phyloP scores from a whole-genome alignment of 1,139 yeast genomes.

The Taiozyma sp. region DNA sequence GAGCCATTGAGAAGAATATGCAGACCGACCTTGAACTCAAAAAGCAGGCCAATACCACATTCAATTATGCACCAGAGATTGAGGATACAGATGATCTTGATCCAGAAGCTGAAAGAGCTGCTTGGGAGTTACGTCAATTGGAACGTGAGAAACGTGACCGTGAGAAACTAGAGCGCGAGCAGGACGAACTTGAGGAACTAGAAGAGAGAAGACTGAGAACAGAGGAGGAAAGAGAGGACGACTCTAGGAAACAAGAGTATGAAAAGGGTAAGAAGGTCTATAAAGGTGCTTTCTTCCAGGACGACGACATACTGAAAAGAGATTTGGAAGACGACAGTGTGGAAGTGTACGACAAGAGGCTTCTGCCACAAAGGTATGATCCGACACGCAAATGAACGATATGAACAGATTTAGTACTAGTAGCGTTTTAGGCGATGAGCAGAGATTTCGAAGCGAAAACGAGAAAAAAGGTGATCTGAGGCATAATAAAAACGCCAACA shows the following conservation, averaged over 20 bases:
- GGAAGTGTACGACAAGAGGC: conserved; percentile 3
- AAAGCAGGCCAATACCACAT: conserved; percentile 12
- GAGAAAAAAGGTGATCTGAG: background rate
- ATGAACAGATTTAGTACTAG: background rate
- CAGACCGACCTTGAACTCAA: conserved; percentile 23
- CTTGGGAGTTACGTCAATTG: conserved; percentile 44
- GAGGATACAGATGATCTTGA: conserved; percentile 56
- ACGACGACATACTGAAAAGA: conserved; percentile 14
- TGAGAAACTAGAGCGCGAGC: conserved; percentile 31
- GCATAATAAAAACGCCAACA: background rate
- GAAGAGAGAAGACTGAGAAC: conserved; percentile 24
- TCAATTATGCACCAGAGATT: conserved; percentile 28
- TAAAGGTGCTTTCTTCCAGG: conserved; percentile 20
- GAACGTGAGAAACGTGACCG: conserved; percentile 41
- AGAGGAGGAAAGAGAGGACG: conserved; percentile 26
- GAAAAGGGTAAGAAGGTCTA: conserved; percentile 11
- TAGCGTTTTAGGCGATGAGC: background rate
- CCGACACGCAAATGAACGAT: background rate
- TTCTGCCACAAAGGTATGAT: background rate
- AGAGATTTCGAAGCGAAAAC: background rate
- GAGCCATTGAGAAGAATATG: conserved; percentile 26
- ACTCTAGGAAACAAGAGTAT: conserved; percentile 14
- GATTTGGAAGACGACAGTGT: conserved; percentile 19
- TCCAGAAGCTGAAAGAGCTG: conserved; percentile 40
- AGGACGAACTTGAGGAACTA: conserved; percentile 36